Base-by-base conservation (phyloP, 805 yeast genomes). In the Saccharomycopsis vini region DNA sequence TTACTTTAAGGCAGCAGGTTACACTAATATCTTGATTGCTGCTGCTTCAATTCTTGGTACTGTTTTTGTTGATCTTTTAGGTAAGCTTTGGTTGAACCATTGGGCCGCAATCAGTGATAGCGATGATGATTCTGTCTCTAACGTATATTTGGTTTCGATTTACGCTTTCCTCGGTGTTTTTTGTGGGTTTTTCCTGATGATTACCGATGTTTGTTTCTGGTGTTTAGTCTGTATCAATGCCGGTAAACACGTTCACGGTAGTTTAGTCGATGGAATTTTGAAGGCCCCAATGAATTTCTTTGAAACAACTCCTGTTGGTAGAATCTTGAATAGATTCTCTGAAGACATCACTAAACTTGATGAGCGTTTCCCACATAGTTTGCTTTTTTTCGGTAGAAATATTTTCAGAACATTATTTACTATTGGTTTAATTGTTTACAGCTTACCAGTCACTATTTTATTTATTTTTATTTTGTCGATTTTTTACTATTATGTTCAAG, bases 281-380 rank as follows among this genome's bases (percentile, higher is more conserved):
- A 76, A 75, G 45, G 77, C 89, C 1, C 94, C 94, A 39, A 83
- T 85, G 89, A 64, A 79, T 10, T 87, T 77, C 56, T 77, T 85
- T 70, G 95, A 87, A 58, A 73, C 85, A 10, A 81, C 92, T 0
- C 95, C 95, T 3, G 68, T 83, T 63, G 95, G 95, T 3, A 71
- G 95, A 54, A 81, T 86, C 46, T 64, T 87, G 59, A 86, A 84
- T 62, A 67, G 95, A 53, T 86, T 86, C 59, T 71, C 82, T 20
- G 72, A 75, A 54, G 87, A 80, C 60, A 68, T 80, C 49, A 69
- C 68, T 48, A 68, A 68, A 24, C 64, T 79, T 45, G 87, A 80
- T 58, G 66, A 68, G 44, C 64, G 64, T 1, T 62, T 80, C 29
- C 83, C 84, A n/a, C 66, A 69, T 50, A 64, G 71, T 1, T 70